Conservation (phyloP, 306 rosid genomes). For the Prinsepia uniflora region DNA sequence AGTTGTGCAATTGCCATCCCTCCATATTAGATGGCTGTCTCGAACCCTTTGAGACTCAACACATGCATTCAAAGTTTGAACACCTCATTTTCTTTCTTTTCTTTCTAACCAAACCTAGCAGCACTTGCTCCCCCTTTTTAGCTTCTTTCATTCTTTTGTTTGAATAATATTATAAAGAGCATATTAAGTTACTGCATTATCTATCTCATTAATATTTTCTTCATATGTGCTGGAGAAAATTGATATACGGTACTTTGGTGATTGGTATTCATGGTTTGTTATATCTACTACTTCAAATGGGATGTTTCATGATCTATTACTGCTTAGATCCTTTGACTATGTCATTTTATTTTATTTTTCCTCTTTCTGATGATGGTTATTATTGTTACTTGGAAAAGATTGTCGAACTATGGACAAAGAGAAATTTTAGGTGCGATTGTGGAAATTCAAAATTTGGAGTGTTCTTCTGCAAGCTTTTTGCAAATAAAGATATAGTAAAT, state of each 20-base stretch:
- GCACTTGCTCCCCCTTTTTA: background rate
- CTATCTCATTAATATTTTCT: background rate
- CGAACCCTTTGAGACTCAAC: background rate
- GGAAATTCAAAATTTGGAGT: conserved; percentile 97
- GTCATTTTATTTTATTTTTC: conserved; percentile 2
- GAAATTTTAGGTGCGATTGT: conserved; percentile 93
- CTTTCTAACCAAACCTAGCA: background rate
- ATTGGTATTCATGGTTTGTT: conserved; percentile 6
- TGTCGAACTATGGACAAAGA: conserved; percentile 96
- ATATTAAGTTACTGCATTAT: no score
- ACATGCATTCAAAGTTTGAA: background rate
- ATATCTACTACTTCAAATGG: background rate
- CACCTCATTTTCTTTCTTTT: background rate
- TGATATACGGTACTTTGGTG: conserved; percentile 7
- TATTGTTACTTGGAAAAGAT: conserved; percentile 47
- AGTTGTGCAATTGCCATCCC: background rate
- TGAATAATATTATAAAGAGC: no score
- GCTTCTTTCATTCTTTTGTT: background rate
- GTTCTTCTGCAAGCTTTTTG: conserved; percentile 69
- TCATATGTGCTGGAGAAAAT: background rate
- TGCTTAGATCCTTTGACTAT: conserved; percentile 8
- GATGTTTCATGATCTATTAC: background rate
- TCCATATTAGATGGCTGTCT: background rate
- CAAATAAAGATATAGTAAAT: conserved; percentile 79
- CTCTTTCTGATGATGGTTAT: conserved; percentile 11